These are phyloP conservation scores for Aspergillus sp. DNA, from an alignment of 2,329 filamentous ascomycete genomes.

Conservation along the genomic window DNA sequence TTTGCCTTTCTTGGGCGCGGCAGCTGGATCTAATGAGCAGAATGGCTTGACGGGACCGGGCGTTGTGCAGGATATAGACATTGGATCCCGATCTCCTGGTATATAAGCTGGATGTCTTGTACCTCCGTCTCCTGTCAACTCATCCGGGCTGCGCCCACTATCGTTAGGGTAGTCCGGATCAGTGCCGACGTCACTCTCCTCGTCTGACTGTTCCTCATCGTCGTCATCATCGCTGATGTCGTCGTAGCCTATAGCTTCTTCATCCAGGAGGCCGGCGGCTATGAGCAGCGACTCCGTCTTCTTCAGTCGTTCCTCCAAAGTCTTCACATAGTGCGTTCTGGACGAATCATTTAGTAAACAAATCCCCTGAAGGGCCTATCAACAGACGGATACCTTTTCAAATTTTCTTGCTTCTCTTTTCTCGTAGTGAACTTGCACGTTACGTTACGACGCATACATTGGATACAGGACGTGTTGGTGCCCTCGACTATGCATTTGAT, in stretches of 20 bases:
- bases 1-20: not conserved
- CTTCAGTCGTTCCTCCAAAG: slow-evolving; percentile 84
- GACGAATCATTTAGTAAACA: slow-evolving; percentile 5
- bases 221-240: slow-evolving; percentile 22
- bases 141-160: slow-evolving; percentile 3
- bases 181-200: slow-evolving; percentile 10
- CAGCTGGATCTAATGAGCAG: not conserved
- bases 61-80: not conserved
- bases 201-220: slow-evolving; percentile 5
- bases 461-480: slow-evolving; percentile 68
- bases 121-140: not conserved
- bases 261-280: slow-evolving; percentile 76
- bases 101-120: not conserved
- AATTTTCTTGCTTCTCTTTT: slow-evolving; percentile 87
- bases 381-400: slow-evolving; percentile 67
- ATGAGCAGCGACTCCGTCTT: slow-evolving; percentile 85
- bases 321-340: slow-evolving; percentile 90
- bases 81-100: not conserved
- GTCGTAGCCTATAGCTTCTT: slow-evolving; percentile 66
- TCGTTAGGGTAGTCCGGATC: slow-evolving; percentile 39
- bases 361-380: not conserved
- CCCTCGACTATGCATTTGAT: slow-evolving; percentile 94
- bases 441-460: slow-evolving; percentile 93
- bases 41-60: not conserved
- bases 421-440: slow-evolving; percentile 91